phyloP scores from a whole-genome alignment of 345 rosid genomes.

The Hevea brasiliensis region DNA sequence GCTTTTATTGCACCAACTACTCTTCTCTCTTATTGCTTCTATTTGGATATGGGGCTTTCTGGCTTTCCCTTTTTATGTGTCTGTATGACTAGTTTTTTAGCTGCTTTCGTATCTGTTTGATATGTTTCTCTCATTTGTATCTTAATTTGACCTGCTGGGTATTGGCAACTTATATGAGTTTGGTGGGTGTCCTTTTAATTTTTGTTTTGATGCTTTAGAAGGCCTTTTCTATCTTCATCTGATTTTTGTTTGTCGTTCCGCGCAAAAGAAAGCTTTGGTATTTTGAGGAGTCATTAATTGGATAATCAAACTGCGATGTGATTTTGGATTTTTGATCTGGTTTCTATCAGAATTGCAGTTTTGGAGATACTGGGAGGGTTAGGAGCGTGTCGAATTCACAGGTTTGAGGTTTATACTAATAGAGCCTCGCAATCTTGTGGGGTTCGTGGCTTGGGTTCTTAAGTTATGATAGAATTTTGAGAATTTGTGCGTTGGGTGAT shows the following conservation, averaged over 20 bases:
- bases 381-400: background rate
- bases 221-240: background rate
- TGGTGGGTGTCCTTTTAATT: background rate
- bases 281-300: conserved; percentile 11
- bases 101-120: background rate
- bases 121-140: too few relatives aligned
- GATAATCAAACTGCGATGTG: conserved; percentile 10
- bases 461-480: conserved; percentile 27
- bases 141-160: background rate
- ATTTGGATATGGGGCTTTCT: background rate
- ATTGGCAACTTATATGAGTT: too few relatives aligned
- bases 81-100: background rate
- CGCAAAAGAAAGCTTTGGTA: background rate
- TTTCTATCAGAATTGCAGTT: conserved; percentile 19
- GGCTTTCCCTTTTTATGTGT: background rate
- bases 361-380: conserved; percentile 1
- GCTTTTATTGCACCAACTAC: conserved; percentile 9
- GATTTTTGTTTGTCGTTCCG: background rate
- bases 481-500: conserved; percentile 31
- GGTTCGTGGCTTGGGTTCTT: conserved; percentile 10
- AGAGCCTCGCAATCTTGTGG: conserved; percentile 14
- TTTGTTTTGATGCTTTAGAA: background rate
- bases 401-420: background rate
- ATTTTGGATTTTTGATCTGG: conserved; percentile 19
- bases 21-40: background rate